These are phyloP conservation scores for Globisporangium echinulatum DNA, from an alignment of 352 stramenopile species.

Conservation along the genomic window DNA sequence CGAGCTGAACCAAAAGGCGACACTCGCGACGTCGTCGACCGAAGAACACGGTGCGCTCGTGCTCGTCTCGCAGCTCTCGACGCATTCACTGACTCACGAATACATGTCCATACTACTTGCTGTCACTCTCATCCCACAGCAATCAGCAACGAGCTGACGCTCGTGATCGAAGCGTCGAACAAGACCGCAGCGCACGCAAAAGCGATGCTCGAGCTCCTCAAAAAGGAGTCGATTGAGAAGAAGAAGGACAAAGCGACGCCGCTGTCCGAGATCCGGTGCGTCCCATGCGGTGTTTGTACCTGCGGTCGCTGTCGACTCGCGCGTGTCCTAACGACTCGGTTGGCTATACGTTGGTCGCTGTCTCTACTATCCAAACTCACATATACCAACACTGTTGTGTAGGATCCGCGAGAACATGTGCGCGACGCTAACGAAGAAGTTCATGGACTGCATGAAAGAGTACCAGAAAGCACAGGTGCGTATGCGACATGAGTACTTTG, in stretches of 20 bases:
- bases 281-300: neutral
- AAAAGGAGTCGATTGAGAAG: constrained; percentile 93
- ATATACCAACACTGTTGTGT: neutral
- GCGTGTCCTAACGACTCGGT: neutral
- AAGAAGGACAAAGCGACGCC: constrained; percentile 87
- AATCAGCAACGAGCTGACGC: constrained; percentile 87
- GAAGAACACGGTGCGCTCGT: constrained; percentile 76
- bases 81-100: neutral
- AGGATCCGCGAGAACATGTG: constrained; percentile 97
- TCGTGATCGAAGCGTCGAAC: constrained; percentile 92
- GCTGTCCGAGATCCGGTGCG: constrained; percentile 58
- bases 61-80: neutral
- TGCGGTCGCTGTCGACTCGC: no score
- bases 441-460: constrained; percentile 98
- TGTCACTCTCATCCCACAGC: constrained; percentile 18
- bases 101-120: no score
- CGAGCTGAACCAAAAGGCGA: constrained; percentile 90
- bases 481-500: no score
- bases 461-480: constrained; percentile 89
- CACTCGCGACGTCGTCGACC: constrained; percentile 90
- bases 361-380: no score
- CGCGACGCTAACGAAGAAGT: constrained; percentile 96
- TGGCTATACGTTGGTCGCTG: no score
- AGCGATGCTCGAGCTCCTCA: constrained; percentile 78
- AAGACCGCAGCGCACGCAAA: constrained; percentile 89